Conservation (phyloP, 2,329 filamentous ascomycete genomes). For the Talaromyces sp. region DNA sequence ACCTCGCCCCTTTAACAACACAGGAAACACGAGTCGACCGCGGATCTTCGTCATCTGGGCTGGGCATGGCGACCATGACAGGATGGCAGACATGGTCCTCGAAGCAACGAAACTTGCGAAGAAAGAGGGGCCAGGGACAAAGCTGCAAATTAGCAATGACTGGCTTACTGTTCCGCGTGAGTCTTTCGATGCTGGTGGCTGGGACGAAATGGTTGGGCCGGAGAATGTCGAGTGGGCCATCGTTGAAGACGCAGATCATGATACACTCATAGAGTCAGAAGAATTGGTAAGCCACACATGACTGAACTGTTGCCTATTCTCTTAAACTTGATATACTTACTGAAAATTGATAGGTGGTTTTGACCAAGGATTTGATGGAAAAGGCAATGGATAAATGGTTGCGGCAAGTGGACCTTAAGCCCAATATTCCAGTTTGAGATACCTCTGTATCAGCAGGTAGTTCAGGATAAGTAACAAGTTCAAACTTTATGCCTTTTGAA, state of each 20-base stretch:
- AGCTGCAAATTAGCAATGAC: background rate
- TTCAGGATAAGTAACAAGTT: background rate
- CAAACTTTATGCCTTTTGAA: background rate
- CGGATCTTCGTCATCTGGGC: background rate
- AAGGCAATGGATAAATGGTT: constrained; percentile 1
- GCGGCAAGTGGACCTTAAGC: background rate
- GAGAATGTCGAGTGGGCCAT: constrained; percentile 5
- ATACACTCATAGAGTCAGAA: constrained; percentile 6
- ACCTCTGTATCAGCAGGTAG: background rate
- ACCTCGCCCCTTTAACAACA: background rate
- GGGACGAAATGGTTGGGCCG: background rate
- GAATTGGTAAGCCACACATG: background rate
- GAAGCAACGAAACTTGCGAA: background rate
- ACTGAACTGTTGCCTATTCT: background rate
- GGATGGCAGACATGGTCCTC: constrained; percentile 1
- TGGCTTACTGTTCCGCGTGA: constrained; percentile 1
- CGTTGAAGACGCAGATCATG: constrained; percentile 5
- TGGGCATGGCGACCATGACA: constrained; percentile 3
- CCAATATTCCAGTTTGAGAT: background rate
- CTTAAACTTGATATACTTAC: background rate
- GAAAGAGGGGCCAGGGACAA: background rate
- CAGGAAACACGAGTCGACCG: background rate
- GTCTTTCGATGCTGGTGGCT: constrained; percentile 5
- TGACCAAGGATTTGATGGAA: constrained; percentile 4
- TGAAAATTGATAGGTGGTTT: background rate